phyloP scores from a whole-genome alignment of 495 filamentous ascomycete genomes.

The Talaromyces proteolyticus region DNA sequence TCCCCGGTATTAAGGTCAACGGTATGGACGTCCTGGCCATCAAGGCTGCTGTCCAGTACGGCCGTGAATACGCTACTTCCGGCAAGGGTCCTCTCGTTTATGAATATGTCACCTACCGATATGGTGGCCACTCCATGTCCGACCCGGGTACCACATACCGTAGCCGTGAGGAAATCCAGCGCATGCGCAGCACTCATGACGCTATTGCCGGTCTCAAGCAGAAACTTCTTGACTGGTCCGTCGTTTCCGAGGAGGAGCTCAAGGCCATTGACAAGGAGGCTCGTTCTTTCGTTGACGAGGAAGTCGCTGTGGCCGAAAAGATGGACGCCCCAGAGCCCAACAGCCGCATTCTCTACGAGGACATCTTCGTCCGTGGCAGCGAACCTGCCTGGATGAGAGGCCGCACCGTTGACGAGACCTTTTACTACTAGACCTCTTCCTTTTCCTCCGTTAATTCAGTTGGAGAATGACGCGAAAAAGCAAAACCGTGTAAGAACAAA shows the following conservation, averaged over 20 bases:
- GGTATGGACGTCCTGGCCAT: constrained; percentile 99
- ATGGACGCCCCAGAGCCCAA: constrained; percentile 75
- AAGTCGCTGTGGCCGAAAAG: constrained; percentile 84
- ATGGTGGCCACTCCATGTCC: constrained; percentile 98
- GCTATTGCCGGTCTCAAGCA: constrained; percentile 97
- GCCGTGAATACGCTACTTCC: constrained; percentile 71
- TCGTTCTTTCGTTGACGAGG: constrained; percentile 73
- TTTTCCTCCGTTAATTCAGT: background rate
- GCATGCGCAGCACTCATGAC: constrained; percentile 97
- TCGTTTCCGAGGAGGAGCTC: constrained; percentile 91
- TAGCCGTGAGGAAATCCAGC: constrained; percentile 97
- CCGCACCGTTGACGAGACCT: constrained; percentile 86
- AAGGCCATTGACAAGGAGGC: constrained; percentile 94
- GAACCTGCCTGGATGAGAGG: constrained; percentile 91
- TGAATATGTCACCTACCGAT: constrained; percentile 99
- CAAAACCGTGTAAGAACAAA: background rate
- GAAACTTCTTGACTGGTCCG: constrained; percentile 93
- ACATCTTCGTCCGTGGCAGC: constrained; percentile 88
- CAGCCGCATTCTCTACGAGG: constrained; percentile 82
- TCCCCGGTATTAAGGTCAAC: constrained; percentile 98
- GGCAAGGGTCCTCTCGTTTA: constrained; percentile 91
- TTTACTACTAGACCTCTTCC: constrained; percentile 62
- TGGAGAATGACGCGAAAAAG: background rate
- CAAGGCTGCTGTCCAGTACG: constrained; percentile 90
- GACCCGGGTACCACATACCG: constrained; percentile 99